Evolutionary conservation across 495 filamentous ascomycete species (phyloP), one percentile per base, ranked within the genome.

Genomic region (Hypoxylon crocopeplum): DNA sequence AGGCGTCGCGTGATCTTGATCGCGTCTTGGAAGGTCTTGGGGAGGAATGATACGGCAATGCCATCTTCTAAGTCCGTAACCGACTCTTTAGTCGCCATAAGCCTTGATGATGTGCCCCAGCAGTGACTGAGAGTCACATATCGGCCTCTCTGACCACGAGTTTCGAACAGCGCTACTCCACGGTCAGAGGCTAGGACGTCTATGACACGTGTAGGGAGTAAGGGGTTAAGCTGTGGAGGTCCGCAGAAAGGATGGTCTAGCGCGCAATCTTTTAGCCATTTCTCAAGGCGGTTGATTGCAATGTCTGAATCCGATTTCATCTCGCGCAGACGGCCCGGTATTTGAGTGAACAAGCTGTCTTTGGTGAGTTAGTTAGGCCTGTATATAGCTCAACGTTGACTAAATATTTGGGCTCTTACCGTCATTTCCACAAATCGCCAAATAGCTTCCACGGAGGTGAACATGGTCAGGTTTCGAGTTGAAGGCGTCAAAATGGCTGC

Each of bases 1-100:
- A 70, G 40, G 27, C 42, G 38, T 17, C 32, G 34, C 19, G 59
- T 57, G 6, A 62, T 36, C 27, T 46, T 48, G 32, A 61, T 61
- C 11, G 49, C 57, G 34, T 61, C 57, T 32, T 55, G 57, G 25
- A 61, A 61, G 7, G 57, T 61, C 29, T 61, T 61, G 3, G 45
- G 51, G 8, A 62, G 59, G 29, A 38, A 62, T 5, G 59, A 50
- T 20, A 56, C 24, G 20, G 59, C 51, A 20, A 62, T 55, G 4
- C 57, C 49, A 2, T 55, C 22, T 25, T 40, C 12, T 2, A 62
- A 33, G 20, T 56, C 50, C 12, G 42, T 12, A 22, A 50, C 56
- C 7, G 51, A 46, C 37, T 50, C 20, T n/a, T 51, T 56, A 22
- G 50, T 62, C 5, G 59, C 46, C 45, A 25, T 56, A 15, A 51